Percentiles rank a stretch among this genome's conserved stretches.
These are phyloP conservation scores for Hamamelis virginiana DNA, from an alignment of 164 flowering plant species.

Conservation along the genomic window DNA sequence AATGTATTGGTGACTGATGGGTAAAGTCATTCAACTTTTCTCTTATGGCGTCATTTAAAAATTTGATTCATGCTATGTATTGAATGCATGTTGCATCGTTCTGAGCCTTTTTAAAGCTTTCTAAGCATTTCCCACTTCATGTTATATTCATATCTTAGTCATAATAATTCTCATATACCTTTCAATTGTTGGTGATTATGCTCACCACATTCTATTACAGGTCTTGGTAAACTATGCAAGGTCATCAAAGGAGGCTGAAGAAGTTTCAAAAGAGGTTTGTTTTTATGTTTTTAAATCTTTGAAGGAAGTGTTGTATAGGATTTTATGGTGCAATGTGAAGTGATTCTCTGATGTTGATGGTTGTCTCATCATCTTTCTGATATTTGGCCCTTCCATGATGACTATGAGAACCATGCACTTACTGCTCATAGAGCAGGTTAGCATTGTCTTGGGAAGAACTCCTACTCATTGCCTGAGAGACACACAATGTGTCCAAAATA, in stretches of 20 bases:
- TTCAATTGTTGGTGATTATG: not conserved
- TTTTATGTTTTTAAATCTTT: not conserved
- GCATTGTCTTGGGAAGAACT: no score
- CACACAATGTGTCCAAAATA: no score
- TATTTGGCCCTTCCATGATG: no score
- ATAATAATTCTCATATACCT: not conserved
- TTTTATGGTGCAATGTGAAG: no score
- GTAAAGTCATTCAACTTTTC: no score
- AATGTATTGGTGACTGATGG: no score
- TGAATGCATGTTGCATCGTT: not conserved
- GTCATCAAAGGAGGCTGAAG: slow-evolving; percentile 27
- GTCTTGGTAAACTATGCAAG: slow-evolving; percentile 28
- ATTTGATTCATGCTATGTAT: not conserved
- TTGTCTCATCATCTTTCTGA: not conserved
- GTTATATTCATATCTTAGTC: not conserved
- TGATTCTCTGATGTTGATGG: no score
- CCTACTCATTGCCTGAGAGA: no score
- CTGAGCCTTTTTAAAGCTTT: not conserved
- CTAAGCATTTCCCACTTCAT: not conserved
- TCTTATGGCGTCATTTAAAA: no score
- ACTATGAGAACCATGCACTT: no score
- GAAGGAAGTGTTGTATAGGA: no score
- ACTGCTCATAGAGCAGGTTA: no score
- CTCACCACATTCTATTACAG: not conserved
- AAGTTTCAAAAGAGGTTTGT: slow-evolving; percentile 22